Base-by-base conservation (phyloP, 2,329 filamentous ascomycete species). In the Xylariaceae sp. region DNA sequence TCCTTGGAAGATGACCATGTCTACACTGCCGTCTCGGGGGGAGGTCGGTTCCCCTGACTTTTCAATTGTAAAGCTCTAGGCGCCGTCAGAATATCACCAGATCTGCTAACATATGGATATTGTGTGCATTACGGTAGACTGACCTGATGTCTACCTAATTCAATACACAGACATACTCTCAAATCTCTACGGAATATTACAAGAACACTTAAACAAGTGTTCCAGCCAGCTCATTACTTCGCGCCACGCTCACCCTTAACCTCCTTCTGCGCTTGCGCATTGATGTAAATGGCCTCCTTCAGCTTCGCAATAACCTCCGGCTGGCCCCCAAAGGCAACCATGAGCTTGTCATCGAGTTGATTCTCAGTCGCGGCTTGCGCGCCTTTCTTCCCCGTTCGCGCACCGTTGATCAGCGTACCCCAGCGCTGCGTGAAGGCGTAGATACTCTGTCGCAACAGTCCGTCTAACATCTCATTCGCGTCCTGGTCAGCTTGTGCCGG, bases 401-500 rank as follows among this genome's bases (percentile, higher is more conserved):
- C 78, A 4, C 82, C 80, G 48, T 80, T 78, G 48, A 81, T 73
- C 57, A 82, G 67, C 2, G 74, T 73, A 2, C 79, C 80, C 80
- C 84, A 88, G 44, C 82, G 77, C 68, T 82, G 82, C 13, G 85
- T 86, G 61, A 88, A 87, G 1, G 78, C 79, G 47, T 82, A 84
- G 56, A 88, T 88, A 53, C 80, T 82, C 70, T 85, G 82, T 55
- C 85, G 76, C 30, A 88, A 73, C 61, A 86, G 71, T 65, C 85
- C 84, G 63, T 88, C 85, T 57, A 88, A 71, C 70, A 86, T 84
- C 72, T 87, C 85, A 63, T 82, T 82, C 66, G 85, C 85, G 65
- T 87, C 84, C 59, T 86, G 73, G 57, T 76, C 67, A 0, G 50
- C 62, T 39, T 56, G 60, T 8, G 56, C 60, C 17, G 66, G 61